Base-by-base conservation (phyloP, 306 rosid genomes). In the Carpinus viminea region DNA sequence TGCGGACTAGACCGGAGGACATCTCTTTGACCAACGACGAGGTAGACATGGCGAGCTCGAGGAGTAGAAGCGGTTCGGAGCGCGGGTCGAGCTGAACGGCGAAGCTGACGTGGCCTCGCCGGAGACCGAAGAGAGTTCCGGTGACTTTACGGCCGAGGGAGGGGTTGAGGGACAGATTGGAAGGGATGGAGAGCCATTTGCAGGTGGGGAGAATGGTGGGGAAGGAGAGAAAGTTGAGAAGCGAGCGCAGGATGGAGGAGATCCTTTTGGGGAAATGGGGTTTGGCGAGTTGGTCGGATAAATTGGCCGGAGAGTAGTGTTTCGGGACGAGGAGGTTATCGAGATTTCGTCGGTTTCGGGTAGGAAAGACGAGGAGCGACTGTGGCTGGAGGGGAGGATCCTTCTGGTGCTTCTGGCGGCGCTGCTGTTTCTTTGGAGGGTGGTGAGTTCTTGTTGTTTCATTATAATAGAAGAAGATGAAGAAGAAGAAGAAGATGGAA, bases 1-100 rank as follows among this genome's bases (percentile, higher is more conserved):
- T 92, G 21, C 98, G 91, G 6, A 94, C 93, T 12, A 94, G 91
- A 18, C 98, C 97, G 24, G 95, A 92, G 1, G 98, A 90, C 98
- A 94, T 94, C 86, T 94, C 97, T 68, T 87, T 92, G 36, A 92
- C 97, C 0, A 94, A 80, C 5, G 97, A 85, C 3, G 97, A 81
- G 8, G 97, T 94, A 2, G 98, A 86, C 72, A 94, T 86, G 84
- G 96, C 97, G 24, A 94, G 92, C 20, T 92, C 95, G 8, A 94
- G 88, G 2, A 94, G 73, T 48, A 89, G 79, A 2, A 92, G 78
- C 1, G 98, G 97, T 46, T 92, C 93, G 1, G 92, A 83, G 1
- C 84, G 80, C 0, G 96, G 93, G 61, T 92, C 95, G 41, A 91
- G 93, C 81, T 94, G 98, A 34, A 94, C 89, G 50, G 97, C 89